phyloP scores from a whole-genome alignment of 805 yeast genomes.

The Kockiozyma suomiensis region DNA sequence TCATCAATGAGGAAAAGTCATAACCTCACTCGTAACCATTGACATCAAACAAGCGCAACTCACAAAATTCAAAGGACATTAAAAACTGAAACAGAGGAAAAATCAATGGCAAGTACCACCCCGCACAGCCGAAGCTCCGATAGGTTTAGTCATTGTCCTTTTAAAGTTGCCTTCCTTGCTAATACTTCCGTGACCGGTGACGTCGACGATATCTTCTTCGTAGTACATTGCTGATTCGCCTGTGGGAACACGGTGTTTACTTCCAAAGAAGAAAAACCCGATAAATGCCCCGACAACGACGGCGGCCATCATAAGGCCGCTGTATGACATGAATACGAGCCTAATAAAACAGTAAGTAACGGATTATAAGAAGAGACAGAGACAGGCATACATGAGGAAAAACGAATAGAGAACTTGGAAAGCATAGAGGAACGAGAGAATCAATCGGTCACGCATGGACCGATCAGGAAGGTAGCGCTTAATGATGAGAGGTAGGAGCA shows the following conservation, averaged over 20 bases:
- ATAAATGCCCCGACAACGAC: conserved; percentile 32
- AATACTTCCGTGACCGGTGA: conserved; percentile 8
- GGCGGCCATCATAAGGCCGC: conserved; percentile 29
- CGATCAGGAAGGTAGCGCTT: conserved; percentile 25
- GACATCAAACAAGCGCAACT: no score
- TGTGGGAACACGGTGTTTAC: conserved; percentile 23
- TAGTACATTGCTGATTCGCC: conserved; percentile 1
- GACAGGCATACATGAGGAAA: conserved; percentile 27
- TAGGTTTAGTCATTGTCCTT: conserved; percentile 2
- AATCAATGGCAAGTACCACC: conserved; percentile 31
- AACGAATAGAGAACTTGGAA: conserved; percentile 31
- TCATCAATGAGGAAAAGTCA: no score
- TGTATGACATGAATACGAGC: conserved; percentile 32
- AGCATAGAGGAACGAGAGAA: conserved; percentile 27
- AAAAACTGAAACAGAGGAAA: not conserved
- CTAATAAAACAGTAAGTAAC: not conserved
- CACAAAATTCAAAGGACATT: no score
- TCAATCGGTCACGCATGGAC: conserved; percentile 20
- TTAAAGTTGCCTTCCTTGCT: conserved; percentile 2
- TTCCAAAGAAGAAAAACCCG: conserved; percentile 31
- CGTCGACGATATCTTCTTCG: conserved; percentile 8
- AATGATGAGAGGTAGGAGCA: conserved; percentile 21
- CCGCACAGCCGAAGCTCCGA: conserved; percentile 29
- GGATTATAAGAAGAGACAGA: not conserved
- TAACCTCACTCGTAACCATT: no score